Conservation (phyloP, 1,139 yeast species). For the Nematodospora anomalae region DNA sequence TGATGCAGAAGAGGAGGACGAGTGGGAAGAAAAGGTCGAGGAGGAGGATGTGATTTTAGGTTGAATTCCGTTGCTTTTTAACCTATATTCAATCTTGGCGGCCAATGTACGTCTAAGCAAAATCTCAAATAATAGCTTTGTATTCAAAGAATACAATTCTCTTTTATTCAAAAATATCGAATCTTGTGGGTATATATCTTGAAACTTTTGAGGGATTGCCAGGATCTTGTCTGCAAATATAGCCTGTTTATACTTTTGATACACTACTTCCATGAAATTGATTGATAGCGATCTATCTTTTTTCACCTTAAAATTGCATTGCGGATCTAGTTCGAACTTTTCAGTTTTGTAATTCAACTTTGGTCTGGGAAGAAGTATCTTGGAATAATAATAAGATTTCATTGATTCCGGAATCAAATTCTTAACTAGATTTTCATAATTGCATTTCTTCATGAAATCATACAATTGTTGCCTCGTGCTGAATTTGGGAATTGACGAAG, state of each 20-base stretch:
- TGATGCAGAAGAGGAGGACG: conserved; percentile 3
- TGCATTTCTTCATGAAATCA: conserved; percentile 23
- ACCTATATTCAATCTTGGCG: conserved; percentile 43
- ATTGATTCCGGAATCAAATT: conserved; percentile 33
- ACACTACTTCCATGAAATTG: conserved; percentile 21
- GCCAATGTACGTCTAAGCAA: conserved; percentile 44
- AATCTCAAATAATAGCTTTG: conserved; percentile 36
- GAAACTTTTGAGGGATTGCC: conserved; percentile 28
- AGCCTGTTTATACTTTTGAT: conserved; percentile 27
- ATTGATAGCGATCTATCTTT: conserved; percentile 4
- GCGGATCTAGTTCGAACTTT: background rate
- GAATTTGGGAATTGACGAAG: conserved; percentile 26
- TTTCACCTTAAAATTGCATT: background rate
- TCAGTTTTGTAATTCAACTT: conserved; percentile 8
- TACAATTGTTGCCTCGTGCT: conserved; percentile 26
- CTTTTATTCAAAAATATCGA: conserved; percentile 20
- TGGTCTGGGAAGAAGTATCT: conserved; percentile 26
- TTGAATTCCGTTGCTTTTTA: conserved; percentile 14
- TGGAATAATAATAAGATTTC: conserved; percentile 25
- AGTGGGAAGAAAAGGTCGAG: conserved; percentile 5
- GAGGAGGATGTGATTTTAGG: conserved; percentile 1
- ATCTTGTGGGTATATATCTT: conserved; percentile 34
- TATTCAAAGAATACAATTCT: conserved; percentile 33
- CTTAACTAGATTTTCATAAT: conserved; percentile 26
- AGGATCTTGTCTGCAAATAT: conserved; percentile 23